A percentile compares a stretch with the other conserved stretches of the same genome.
These are phyloP conservation scores for Macadamia tetraphylla DNA, from an alignment of 164 flowering plant genomes.

Conservation along the genomic window DNA sequence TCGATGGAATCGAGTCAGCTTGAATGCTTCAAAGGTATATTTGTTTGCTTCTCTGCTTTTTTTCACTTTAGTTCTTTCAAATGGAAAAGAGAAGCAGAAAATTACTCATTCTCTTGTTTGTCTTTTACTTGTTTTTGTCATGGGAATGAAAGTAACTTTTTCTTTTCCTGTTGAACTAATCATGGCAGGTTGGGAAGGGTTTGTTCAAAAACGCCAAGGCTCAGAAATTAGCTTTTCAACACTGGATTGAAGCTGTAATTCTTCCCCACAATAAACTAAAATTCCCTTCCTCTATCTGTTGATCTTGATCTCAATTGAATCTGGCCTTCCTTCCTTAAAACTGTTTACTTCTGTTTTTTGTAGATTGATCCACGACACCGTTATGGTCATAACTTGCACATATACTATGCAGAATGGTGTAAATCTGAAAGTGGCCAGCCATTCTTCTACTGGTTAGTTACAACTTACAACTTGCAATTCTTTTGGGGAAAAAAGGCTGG, in stretches of 20 bases:
- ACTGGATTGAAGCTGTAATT: conserved; percentile 96
- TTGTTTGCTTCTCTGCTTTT: conserved; percentile 1
- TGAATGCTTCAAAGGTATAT: conserved; percentile 78
- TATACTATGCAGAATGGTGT: conserved; percentile 79
- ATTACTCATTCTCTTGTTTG: neutral
- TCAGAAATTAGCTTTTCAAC: conserved; percentile 78
- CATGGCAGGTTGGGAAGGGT: conserved; percentile 75
- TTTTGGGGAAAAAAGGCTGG: too few species aligned
- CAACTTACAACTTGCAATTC: too few species aligned
- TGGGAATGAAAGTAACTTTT: neutral
- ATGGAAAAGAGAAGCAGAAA: too few species aligned
- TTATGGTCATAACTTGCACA: conserved; percentile 79
- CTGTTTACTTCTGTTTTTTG: neutral
- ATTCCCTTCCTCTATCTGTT: neutral
- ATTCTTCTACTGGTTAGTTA: conserved; percentile 82
- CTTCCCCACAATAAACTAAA: too few species aligned
- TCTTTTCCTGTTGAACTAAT: neutral
- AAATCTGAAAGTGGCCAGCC: conserved; percentile 70
- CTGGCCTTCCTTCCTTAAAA: neutral
- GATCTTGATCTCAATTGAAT: neutral
- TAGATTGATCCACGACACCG: conserved; percentile 95
- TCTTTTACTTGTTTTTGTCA: neutral
- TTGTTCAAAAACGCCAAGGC: conserved; percentile 65
- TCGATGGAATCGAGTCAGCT: conserved; percentile 56
- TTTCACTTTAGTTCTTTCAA: neutral